Evolutionary conservation across 2,329 filamentous ascomycete genomes (phyloP).

Genomic region (Hypoxylon sp.): DNA sequence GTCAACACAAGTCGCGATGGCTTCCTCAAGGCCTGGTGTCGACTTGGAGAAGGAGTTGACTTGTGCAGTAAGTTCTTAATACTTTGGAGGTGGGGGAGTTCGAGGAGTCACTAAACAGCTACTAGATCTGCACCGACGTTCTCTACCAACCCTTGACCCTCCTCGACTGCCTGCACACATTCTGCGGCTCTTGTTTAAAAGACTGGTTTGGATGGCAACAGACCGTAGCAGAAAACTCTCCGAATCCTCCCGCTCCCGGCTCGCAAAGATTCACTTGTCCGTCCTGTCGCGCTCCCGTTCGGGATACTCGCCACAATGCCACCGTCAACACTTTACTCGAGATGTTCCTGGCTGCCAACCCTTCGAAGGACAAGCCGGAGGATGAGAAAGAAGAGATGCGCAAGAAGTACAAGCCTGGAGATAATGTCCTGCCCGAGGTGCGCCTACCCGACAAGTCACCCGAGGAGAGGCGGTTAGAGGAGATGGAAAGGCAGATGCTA

Average conservation of each 20-base stretch:
- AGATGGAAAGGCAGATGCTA: conserved; percentile 77
- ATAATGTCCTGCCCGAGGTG: conserved; percentile 79
- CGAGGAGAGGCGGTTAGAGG: conserved; percentile 68
- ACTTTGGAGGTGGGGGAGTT: conserved; percentile 21
- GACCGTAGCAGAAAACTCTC: conserved; percentile 65
- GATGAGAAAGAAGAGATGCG: conserved; percentile 83
- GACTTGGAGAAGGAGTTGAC: conserved; percentile 95
- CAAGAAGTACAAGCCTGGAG: conserved; percentile 82
- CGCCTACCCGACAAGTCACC: conserved; percentile 64
- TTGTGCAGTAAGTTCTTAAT: conserved; percentile 80
- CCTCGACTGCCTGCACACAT: conserved; percentile 94
- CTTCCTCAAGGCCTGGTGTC: conserved; percentile 64
- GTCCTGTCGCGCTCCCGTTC: conserved; percentile 87
- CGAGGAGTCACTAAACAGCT: conserved; percentile 28
- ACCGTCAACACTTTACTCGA: conserved; percentile 90
- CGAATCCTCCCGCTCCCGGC: conserved; percentile 63
- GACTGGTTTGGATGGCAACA: conserved; percentile 94
- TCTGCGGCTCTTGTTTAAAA: conserved; percentile 94
- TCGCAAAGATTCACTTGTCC: conserved; percentile 83
- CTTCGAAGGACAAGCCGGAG: conserved; percentile 76
- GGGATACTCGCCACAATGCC: conserved; percentile 90
- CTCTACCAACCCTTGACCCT: conserved; percentile 91
- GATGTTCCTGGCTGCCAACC: conserved; percentile 86
- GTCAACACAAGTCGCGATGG: conserved; percentile 56
- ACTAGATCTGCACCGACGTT: conserved; percentile 94